Conservation (phyloP, 768 basidiomycete species). For the Leccinum fibrillosum region DNA sequence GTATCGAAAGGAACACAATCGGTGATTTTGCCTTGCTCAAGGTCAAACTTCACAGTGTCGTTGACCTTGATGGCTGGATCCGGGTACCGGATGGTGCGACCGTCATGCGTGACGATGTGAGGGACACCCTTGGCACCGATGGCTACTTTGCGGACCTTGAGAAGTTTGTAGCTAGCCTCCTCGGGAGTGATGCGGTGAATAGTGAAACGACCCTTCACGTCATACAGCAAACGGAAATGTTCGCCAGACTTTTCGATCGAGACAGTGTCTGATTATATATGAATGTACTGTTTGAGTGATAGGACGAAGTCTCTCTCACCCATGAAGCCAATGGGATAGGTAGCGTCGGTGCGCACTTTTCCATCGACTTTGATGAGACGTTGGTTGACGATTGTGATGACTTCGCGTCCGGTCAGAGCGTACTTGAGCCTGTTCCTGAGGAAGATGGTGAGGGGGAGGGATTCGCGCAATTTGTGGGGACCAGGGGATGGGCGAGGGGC, state of each 20-base stretch:
- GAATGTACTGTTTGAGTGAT: not conserved
- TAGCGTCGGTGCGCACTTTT: constrained; percentile 97
- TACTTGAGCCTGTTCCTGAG: constrained; percentile 99
- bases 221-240: constrained; percentile 99
- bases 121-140: constrained; percentile 93
- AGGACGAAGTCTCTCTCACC: constrained; percentile 52
- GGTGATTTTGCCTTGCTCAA: constrained; percentile 90
- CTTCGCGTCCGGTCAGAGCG: constrained; percentile 95
- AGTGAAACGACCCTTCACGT: constrained; percentile 99
- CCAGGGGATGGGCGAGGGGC: constrained; percentile 96
- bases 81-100: constrained; percentile 99
- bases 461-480: constrained; percentile 99
- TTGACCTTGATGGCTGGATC: constrained; percentile 94
- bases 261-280: constrained; percentile 70
- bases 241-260: constrained; percentile 98
- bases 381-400: constrained; percentile 91
- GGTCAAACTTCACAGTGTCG: constrained; percentile 96
- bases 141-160: constrained; percentile 89
- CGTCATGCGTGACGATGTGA: constrained; percentile 97
- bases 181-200: constrained; percentile 99
- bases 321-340: constrained; percentile 97
- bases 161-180: constrained; percentile 95
- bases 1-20: constrained; percentile 96
- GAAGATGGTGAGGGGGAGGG: constrained; percentile 94
- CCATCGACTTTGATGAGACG: constrained; percentile 97